Evolutionary conservation across 202 grass and related monocot species (phyloP).

Genomic region (Setaria italica): DNA sequence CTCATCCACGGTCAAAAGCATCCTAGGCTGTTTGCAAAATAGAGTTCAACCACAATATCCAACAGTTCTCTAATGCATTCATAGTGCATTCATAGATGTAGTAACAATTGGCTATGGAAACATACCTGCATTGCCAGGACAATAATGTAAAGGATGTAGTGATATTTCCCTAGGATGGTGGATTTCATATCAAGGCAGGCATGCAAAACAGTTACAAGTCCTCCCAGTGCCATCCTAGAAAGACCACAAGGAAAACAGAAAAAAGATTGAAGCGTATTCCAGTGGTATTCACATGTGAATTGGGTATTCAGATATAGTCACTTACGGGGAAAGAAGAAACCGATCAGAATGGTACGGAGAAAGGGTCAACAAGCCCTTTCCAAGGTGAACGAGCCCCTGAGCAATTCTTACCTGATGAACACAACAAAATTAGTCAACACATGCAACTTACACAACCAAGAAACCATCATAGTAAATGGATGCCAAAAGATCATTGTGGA

Average conservation of each 20-base stretch:
- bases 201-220: slow-evolving; percentile 87
- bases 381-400: slow-evolving; percentile 97
- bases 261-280: not conserved
- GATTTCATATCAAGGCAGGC: slow-evolving; percentile 99
- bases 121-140: slow-evolving; percentile 96
- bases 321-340: slow-evolving; percentile 95
- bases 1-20: slow-evolving; percentile 97
- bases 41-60: slow-evolving; percentile 18
- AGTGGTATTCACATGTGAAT: slow-evolving; percentile 2
- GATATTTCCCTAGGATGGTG: slow-evolving; percentile 89
- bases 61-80: not conserved
- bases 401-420: slow-evolving; percentile 92
- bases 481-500: slow-evolving; percentile 4
- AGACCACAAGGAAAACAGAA: not conserved
- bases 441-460: not conserved
- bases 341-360: slow-evolving; percentile 97
- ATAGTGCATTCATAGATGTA: slow-evolving; percentile 6
- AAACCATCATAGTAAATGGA: not conserved
- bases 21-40: slow-evolving; percentile 73
- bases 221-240: slow-evolving; percentile 85
- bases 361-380: slow-evolving; percentile 95
- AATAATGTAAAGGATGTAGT: slow-evolving; percentile 91
- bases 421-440: slow-evolving; percentile 33
- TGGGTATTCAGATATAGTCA: slow-evolving; percentile 11
- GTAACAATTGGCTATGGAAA: not conserved